Evolutionary conservation across 441 rosid genomes (phyloP).

Genomic region (Arabidopsis hybrid): DNA sequence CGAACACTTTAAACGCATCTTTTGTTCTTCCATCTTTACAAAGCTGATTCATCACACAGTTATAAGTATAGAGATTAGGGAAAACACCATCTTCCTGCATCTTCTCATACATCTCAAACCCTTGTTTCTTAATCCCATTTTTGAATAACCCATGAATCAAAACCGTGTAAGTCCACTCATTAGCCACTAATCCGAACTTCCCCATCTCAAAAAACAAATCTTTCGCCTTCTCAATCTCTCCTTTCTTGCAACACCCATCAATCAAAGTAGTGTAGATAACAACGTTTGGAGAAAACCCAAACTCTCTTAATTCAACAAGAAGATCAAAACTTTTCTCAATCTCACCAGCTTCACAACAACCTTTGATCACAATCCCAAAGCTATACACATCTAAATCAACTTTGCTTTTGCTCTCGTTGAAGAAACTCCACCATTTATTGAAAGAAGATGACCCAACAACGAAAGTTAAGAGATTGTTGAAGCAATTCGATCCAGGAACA

Average conservation of each 20-base stretch:
- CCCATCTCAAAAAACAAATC: slow-evolving; percentile 61
- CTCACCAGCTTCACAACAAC: slow-evolving; percentile 68
- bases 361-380: slow-evolving; percentile 75
- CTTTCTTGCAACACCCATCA: slow-evolving; percentile 81
- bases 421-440: slow-evolving; percentile 56
- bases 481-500: slow-evolving; percentile 49
- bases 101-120: slow-evolving; percentile 66
- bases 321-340: slow-evolving; percentile 57
- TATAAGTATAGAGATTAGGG: slow-evolving; percentile 68
- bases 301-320: slow-evolving; percentile 52
- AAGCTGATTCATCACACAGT: slow-evolving; percentile 59
- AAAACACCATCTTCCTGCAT: slow-evolving; percentile 69
- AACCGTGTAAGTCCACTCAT: slow-evolving; percentile 74
- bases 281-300: slow-evolving; percentile 62
- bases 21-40: slow-evolving; percentile 55
- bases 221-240: slow-evolving; percentile 60
- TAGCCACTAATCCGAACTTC: slow-evolving; percentile 67
- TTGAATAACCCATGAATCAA: slow-evolving; percentile 74
- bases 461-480: slow-evolving; percentile 55
- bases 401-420: slow-evolving; percentile 43
- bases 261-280: slow-evolving; percentile 78
- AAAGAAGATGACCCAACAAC: slow-evolving; percentile 52
- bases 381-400: slow-evolving; percentile 65
- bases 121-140: slow-evolving; percentile 59
- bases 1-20: slow-evolving; percentile 63